Evolutionary conservation across 2,329 filamentous ascomycete species (phyloP).

Genomic region (Purpureocillium takamizusanense): DNA sequence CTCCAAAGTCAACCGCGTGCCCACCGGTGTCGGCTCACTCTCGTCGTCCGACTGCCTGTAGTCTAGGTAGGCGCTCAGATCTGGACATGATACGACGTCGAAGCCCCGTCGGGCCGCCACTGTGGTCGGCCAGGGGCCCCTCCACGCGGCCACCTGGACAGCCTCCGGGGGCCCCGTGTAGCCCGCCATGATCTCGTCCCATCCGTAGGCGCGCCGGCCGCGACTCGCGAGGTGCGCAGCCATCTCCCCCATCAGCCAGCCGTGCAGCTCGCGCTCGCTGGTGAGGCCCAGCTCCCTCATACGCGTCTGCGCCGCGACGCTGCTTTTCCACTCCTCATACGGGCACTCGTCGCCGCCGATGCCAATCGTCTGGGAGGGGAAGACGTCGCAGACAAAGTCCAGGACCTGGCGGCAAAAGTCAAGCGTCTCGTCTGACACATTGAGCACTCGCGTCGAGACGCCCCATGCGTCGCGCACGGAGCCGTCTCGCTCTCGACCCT

Average conservation of each 20-base stretch:
- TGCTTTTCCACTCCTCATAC: slow-evolving; percentile 10
- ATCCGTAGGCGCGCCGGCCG: slow-evolving; percentile 8
- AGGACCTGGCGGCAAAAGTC: slow-evolving; percentile 9
- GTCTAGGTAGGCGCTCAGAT: slow-evolving; percentile 9
- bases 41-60: slow-evolving; percentile 10
- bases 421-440: slow-evolving; percentile 8
- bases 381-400: slow-evolving; percentile 7
- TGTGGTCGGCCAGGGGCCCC: slow-evolving; percentile 7
- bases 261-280: slow-evolving; percentile 7
- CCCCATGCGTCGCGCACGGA: slow-evolving; percentile 9
- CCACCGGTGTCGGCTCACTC: slow-evolving; percentile 9
- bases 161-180: slow-evolving; percentile 4
- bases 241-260: slow-evolving; percentile 9
- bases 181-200: slow-evolving; percentile 10
- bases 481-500: not conserved
- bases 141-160: slow-evolving; percentile 8
- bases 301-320: slow-evolving; percentile 3
- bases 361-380: slow-evolving; percentile 6
- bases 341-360: slow-evolving; percentile 12
- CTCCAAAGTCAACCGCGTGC: slow-evolving; percentile 6
- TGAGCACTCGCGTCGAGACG: slow-evolving; percentile 9
- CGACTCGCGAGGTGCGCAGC: slow-evolving; percentile 6
- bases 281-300: slow-evolving; percentile 8
- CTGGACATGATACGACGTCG: slow-evolving; percentile 9
- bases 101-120: slow-evolving; percentile 9